Evolutionary conservation across 768 basidiomycete species (phyloP).

Genomic region (Boletus speciosus): DNA sequence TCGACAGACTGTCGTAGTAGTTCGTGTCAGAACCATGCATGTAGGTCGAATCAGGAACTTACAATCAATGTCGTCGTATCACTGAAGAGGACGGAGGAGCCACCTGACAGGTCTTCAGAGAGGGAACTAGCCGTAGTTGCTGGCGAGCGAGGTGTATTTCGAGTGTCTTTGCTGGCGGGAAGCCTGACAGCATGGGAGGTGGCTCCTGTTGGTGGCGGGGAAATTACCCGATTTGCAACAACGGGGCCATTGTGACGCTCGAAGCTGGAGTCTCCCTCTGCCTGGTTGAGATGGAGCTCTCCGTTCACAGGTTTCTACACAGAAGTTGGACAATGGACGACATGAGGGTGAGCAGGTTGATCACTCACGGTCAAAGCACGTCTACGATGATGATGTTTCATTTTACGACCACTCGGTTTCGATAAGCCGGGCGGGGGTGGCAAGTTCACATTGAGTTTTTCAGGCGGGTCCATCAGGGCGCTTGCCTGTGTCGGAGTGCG

Average conservation of each 20-base stretch:
- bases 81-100: slow-evolving; percentile 9
- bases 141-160: slow-evolving; percentile 12
- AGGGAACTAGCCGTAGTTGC: slow-evolving; percentile 3
- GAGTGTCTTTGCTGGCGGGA: neutral
- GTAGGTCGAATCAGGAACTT: neutral
- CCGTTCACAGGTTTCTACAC: slow-evolving; percentile 2
- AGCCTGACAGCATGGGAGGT: slow-evolving; percentile 8
- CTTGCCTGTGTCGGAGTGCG: neutral
- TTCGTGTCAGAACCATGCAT: neutral
- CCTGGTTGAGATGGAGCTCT: neutral
- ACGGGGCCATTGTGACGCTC: slow-evolving; percentile 7
- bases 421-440: slow-evolving; percentile 12
- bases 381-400: neutral
- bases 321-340: neutral
- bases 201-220: slow-evolving; percentile 4
- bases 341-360: neutral
- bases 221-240: neutral
- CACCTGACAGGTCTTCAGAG: slow-evolving; percentile 18
- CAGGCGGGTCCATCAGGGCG: neutral
- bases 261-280: neutral
- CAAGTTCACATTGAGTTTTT: neutral
- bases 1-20: slow-evolving; percentile 15
- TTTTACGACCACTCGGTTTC: neutral
- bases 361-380: slow-evolving; percentile 3
- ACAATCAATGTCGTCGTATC: slow-evolving; percentile 25